phyloP scores from a whole-genome alignment of 441 rosid species.

The Erysimum pusillum region DNA sequence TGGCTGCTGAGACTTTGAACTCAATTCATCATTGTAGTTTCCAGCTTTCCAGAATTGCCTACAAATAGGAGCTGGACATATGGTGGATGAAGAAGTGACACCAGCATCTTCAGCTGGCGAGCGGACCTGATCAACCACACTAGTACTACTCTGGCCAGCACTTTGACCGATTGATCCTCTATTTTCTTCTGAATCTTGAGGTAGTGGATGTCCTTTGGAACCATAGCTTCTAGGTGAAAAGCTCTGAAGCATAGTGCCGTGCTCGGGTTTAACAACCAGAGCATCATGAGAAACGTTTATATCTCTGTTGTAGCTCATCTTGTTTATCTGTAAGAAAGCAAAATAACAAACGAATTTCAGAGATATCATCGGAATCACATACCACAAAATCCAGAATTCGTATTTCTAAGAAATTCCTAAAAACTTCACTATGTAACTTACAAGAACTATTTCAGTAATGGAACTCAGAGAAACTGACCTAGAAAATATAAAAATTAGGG shows the following conservation, averaged over 20 bases:
- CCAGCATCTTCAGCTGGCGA: conserved; percentile 75
- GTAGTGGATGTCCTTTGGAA: conserved; percentile 42
- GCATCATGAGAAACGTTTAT: conserved; percentile 52
- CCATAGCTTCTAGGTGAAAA: conserved; percentile 32
- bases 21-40: conserved; percentile 57
- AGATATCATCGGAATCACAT: conserved; percentile 23
- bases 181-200: conserved; percentile 69
- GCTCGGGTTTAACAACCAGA: conserved; percentile 62
- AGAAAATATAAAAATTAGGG: conserved; percentile 8
- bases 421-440: not conserved
- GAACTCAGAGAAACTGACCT: conserved; percentile 10
- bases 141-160: conserved; percentile 63
- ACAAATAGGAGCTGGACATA: conserved; percentile 78
- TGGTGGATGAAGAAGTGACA: conserved; percentile 65
- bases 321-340: conserved; percentile 21
- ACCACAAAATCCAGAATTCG: not conserved
- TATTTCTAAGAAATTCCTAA: not conserved
- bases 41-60: conserved; percentile 98
- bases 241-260: conserved; percentile 41
- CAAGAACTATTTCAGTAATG: not conserved
- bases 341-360: not conserved
- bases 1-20: conserved; percentile 63
- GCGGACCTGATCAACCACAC: conserved; percentile 76
- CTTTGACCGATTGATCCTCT: conserved; percentile 60
- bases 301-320: conserved; percentile 51